These are phyloP conservation scores for Globisporangium echinulatum DNA, from an alignment of 352 stramenopile species.

Conservation along the genomic window DNA sequence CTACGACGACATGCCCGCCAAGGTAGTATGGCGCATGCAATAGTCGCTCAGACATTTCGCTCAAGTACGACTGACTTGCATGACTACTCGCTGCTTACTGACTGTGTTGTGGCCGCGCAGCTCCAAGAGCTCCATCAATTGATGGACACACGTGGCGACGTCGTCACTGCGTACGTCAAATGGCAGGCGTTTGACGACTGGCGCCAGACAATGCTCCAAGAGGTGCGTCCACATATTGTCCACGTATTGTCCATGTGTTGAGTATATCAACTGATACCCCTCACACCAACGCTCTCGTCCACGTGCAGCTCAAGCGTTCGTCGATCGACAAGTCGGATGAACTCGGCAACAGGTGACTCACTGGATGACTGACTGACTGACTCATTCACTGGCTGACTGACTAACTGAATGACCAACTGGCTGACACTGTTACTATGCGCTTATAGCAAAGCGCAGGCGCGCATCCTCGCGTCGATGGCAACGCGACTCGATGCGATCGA, in stretches of 20 bases:
- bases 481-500: slow-evolving; percentile 61
- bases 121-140: slow-evolving; percentile 36
- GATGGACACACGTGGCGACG: slow-evolving; percentile 43
- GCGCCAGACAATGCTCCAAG: slow-evolving; percentile 75
- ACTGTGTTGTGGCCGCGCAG: slow-evolving; percentile 5
- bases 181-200: slow-evolving; percentile 76
- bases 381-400: too few species aligned
- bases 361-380: too few species aligned
- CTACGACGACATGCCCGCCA: slow-evolving; percentile 68
- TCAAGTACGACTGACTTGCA: not conserved
- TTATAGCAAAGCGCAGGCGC: slow-evolving; percentile 52
- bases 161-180: slow-evolving; percentile 57
- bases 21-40: slow-evolving; percentile 19
- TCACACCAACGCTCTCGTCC: not conserved
- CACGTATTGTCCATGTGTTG: not conserved
- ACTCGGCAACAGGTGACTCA: slow-evolving; percentile 48
- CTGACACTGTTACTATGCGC: too few species aligned
- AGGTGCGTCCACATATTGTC: slow-evolving; percentile 26
- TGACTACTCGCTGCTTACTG: not conserved
- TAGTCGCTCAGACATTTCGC: too few species aligned
- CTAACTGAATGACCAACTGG: too few species aligned
- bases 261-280: not conserved
- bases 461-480: slow-evolving; percentile 62
- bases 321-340: slow-evolving; percentile 65
- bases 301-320: slow-evolving; percentile 39